Base-by-base conservation (phyloP, 31 red algal species). In the Endocladia muricata region DNA sequence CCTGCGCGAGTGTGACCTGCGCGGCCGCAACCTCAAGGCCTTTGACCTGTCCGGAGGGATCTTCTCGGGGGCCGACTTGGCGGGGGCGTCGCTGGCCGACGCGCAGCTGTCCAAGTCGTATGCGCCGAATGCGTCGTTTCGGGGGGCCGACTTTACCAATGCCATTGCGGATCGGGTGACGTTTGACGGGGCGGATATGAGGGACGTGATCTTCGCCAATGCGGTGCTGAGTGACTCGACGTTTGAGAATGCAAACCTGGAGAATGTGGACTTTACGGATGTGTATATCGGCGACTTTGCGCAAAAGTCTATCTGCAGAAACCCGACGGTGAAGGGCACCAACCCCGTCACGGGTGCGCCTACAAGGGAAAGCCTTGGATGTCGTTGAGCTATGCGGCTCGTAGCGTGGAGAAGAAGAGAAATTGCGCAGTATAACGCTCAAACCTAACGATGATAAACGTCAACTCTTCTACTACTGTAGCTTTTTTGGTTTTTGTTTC, bases 261-360 rank as follows among this genome's bases (percentile, higher is more conserved):
- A 90, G 58, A 82, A 94, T 68, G 87, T 79, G 2, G 90, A 98
- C 78, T 98, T 90, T 48, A 84, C 85, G 9, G 95, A 98, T 41
- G 95, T 84, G 23, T 98, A 98, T 78, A 94, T 98, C 33, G 95
- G 95, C 36, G 80, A 91, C 44, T 98, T 91, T 82, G 85, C 76
- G 7, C 76, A 78, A 37, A 63, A 75, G 26, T 43, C 36, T 34
- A 63, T 94, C 1, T 98, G 95, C 73, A 38, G 54, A 23, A 98
- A 98, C 71, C 65, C 85, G 33, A 93, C 85, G 7, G 56, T 87
- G 3, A 61, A 72, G 25, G 95, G 95, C 4, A 55, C 34, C 30
- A 98, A 94, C 42, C 90, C 90, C 3, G 38, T 66, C 52, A 97
- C 94, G 0, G 95, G 95, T 32, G 91, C 78, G 35, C 74, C 80